Evolutionary conservation across 2,329 filamentous ascomycete species (phyloP).

Genomic region (Alternaria longipes): DNA sequence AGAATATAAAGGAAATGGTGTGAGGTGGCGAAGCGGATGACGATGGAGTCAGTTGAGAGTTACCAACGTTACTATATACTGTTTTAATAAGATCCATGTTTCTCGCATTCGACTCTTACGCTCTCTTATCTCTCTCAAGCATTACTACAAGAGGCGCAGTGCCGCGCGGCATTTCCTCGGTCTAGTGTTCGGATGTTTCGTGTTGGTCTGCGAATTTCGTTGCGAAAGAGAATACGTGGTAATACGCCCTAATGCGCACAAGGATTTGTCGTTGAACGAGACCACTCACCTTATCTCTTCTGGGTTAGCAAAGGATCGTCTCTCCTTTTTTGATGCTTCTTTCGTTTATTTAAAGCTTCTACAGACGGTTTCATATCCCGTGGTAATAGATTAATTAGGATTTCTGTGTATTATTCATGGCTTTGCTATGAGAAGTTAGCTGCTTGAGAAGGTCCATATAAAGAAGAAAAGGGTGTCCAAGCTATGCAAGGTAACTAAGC

Average conservation of each 20-base stretch:
- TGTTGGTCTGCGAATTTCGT: not conserved
- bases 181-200: not conserved
- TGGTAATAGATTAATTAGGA: not conserved
- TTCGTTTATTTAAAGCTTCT: not conserved
- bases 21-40: not conserved
- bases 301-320: not conserved
- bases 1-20: not conserved
- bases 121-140: slow-evolving; percentile 4
- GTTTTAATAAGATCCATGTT: not conserved
- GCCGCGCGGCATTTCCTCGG: not conserved
- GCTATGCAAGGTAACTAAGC: no score
- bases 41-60: not conserved
- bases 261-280: not conserved
- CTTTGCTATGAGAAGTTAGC: no score
- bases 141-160: not conserved
- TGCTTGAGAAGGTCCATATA: no score
- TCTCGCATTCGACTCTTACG: slow-evolving; percentile 1
- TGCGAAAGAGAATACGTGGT: not conserved
- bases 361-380: not conserved
- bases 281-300: not conserved
- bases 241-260: not conserved
- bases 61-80: slow-evolving; percentile 1
- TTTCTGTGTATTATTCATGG: not conserved
- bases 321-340: no score
- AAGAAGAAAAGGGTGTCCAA: no score